Conservation (phyloP, 306 rosid genomes). For the Sindora glabra region DNA sequence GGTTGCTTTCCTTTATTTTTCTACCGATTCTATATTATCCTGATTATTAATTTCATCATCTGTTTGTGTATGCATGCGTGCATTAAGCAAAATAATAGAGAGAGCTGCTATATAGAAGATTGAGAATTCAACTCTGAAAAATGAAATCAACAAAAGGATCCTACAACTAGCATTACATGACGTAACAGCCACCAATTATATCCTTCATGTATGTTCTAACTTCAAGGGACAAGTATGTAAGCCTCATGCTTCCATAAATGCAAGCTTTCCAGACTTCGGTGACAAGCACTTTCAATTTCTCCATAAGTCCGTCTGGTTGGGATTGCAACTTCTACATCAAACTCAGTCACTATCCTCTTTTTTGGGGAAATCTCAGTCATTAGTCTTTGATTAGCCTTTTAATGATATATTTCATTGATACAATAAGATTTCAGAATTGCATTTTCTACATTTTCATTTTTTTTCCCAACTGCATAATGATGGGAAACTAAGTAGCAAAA, state of each 20-base stretch:
- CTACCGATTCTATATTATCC: background rate
- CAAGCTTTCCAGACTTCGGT: background rate
- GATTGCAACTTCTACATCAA: background rate
- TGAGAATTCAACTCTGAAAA: background rate
- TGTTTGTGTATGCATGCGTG: background rate
- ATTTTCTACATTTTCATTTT: background rate
- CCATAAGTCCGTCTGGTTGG: background rate
- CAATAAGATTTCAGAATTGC: background rate
- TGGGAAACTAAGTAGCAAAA: constrained; percentile 1
- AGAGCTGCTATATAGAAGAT: background rate
- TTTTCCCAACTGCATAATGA: background rate
- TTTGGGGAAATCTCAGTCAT: too few species aligned
- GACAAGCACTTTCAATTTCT: background rate
- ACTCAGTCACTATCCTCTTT: too few species aligned
- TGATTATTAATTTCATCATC: background rate
- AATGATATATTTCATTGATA: background rate
- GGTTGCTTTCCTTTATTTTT: background rate
- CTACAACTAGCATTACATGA: background rate
- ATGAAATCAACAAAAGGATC: constrained; percentile 11
- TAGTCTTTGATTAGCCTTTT: constrained; percentile 12
- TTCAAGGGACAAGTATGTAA: background rate
- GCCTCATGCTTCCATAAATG: background rate
- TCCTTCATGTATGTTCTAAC: background rate
- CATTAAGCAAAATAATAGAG: background rate
- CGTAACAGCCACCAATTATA: background rate